Percentiles rank a stretch among this genome's conserved stretches.
These are phyloP conservation scores for Penicillium sp. DNA, from an alignment of 2,329 filamentous ascomycete species.

Conservation along the genomic window DNA sequence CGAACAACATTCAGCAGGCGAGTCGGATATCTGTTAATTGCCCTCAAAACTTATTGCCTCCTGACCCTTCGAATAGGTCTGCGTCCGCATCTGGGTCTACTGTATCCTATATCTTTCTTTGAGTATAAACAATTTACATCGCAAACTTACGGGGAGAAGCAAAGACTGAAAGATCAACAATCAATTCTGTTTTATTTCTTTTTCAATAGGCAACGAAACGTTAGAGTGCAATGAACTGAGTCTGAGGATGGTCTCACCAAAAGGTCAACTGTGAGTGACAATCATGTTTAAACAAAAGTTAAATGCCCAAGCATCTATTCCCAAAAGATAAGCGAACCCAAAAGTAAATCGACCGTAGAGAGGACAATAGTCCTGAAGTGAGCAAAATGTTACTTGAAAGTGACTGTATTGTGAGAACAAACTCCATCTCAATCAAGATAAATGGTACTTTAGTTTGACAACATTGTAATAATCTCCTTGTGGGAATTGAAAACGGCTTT, in stretches of 20 bases:
- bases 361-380: neutral
- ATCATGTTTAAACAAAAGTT: neutral
- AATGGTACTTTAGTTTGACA: neutral
- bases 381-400: neutral
- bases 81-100: neutral
- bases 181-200: neutral
- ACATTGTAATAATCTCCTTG: neutral
- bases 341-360: neutral
- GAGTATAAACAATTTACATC: neutral
- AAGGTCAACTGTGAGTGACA: neutral
- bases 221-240: neutral
- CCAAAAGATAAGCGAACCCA: neutral
- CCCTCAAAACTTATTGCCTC: no score
- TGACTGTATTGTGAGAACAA: neutral
- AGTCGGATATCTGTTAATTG: no score
- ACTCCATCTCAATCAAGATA: neutral
- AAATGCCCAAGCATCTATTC: neutral
- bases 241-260: neutral
- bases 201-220: neutral
- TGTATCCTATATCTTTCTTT: neutral
- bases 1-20: no score
- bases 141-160: neutral
- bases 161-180: neutral
- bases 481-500: neutral
- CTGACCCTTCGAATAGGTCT: no score